Evolutionary conservation across 106 monocot genomes (phyloP).

Genomic region (Dendrobium chrysotoxum): DNA sequence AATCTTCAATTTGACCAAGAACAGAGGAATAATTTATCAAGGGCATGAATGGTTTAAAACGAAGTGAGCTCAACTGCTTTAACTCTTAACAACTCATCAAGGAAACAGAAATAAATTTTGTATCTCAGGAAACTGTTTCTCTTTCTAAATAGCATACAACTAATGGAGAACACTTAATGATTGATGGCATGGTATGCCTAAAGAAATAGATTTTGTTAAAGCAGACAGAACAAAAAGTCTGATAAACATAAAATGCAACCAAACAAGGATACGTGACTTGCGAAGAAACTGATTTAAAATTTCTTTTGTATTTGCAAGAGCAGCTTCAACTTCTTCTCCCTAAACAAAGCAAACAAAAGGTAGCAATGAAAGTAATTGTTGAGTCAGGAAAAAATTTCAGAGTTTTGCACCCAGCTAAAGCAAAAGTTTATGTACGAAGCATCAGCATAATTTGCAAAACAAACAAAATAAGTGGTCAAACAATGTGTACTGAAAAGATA

Average conservation of each 20-base stretch:
- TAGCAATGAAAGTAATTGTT: not conserved
- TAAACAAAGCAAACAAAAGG: conserved; percentile 15
- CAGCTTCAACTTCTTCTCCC: conserved; percentile 81
- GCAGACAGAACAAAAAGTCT: not conserved
- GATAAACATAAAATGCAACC: conserved; percentile 3
- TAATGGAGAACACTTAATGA: not conserved
- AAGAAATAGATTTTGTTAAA: not conserved
- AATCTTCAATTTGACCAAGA: conserved; percentile 72
- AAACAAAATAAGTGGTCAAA: not conserved
- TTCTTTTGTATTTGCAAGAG: conserved; percentile 89
- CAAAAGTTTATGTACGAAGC: not conserved
- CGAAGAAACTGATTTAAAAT: conserved; percentile 88
- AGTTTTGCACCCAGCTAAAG: not conserved
- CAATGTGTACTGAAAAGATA: not conserved
- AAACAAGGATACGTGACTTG: conserved; percentile 80
- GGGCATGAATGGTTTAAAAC: conserved; percentile 77
- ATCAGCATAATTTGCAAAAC: not conserved
- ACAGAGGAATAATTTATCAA: conserved; percentile 52
- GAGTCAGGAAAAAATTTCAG: not conserved
- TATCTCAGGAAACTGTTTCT: not conserved
- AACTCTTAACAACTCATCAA: conserved; percentile 55
- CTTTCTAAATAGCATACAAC: not conserved
- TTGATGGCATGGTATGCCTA: not conserved
- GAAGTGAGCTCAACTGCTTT: conserved; percentile 54
- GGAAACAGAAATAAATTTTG: conserved; percentile 21